Evolutionary conservation across 2,329 filamentous ascomycete species (phyloP).

Genomic region (Penicillium sp.): DNA sequence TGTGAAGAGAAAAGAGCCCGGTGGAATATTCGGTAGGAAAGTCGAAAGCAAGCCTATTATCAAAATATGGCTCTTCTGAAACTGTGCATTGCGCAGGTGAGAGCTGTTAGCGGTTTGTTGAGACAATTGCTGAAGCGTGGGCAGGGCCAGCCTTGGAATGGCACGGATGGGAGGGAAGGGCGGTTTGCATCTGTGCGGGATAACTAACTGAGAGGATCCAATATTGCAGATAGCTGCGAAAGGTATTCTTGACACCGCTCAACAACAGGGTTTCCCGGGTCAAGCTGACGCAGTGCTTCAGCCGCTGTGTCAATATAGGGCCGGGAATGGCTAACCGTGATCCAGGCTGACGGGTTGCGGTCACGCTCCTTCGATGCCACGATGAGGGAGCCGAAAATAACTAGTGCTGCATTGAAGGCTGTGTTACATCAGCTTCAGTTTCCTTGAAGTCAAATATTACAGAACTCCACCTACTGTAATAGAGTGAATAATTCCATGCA

Average conservation of each 20-base stretch:
- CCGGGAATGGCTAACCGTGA: conserved; percentile 12
- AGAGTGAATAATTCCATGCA: conserved; percentile 38
- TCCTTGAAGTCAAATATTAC: not conserved
- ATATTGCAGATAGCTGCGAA: conserved; percentile 11
- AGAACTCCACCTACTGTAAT: conserved; percentile 26
- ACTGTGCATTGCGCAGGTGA: conserved; percentile 5
- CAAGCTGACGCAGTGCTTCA: conserved; percentile 29
- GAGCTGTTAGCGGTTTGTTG: conserved; percentile 1
- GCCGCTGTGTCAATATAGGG: conserved; percentile 26
- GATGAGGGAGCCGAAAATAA: conserved; percentile 37
- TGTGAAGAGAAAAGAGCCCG: conserved; percentile 9
- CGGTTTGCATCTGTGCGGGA: not conserved
- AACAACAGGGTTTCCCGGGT: conserved; percentile 35
- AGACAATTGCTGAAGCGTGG: conserved; percentile 1
- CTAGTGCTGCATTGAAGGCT: conserved; percentile 40
- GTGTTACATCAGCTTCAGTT: conserved; percentile 4
- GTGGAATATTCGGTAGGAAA: conserved; percentile 9
- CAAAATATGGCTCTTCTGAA: conserved; percentile 7
- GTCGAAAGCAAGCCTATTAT: conserved; percentile 9
- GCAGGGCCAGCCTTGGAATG: not conserved
- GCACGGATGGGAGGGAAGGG: not conserved
- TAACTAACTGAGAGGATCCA: not conserved
- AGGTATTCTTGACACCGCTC: conserved; percentile 35
- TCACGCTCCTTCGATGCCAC: conserved; percentile 16
- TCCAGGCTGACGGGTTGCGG: conserved; percentile 9